Conservation (phyloP, 2,329 filamentous ascomycete genomes). For the Neonectria coccinea region DNA sequence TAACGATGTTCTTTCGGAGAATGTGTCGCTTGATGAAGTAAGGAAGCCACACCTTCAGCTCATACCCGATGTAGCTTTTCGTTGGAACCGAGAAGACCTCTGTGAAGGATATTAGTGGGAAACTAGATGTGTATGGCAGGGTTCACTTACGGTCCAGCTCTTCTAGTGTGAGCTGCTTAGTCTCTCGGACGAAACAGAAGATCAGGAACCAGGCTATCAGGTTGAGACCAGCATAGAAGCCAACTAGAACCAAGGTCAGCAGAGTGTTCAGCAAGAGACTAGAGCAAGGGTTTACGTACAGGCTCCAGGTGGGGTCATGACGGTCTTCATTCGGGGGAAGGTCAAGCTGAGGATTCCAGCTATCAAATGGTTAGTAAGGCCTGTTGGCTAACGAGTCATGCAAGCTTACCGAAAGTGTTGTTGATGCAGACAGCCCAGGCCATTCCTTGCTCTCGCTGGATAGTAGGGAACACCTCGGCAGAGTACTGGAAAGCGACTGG, state of each 20-base stretch:
- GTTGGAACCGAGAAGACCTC: slow-evolving; percentile 35
- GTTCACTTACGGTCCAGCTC: slow-evolving; percentile 45
- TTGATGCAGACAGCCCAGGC: slow-evolving; percentile 54
- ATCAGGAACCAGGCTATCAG: slow-evolving; percentile 58
- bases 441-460: slow-evolving; percentile 54
- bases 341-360: slow-evolving; percentile 47
- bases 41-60: slow-evolving; percentile 49
- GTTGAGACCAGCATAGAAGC: slow-evolving; percentile 60
- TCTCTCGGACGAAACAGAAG: slow-evolving; percentile 60
- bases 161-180: slow-evolving; percentile 59
- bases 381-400: background rate
- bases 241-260: slow-evolving; percentile 45
- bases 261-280: rapidly evolving
- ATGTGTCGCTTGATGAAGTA: slow-evolving; percentile 55
- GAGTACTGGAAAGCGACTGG: slow-evolving; percentile 55
- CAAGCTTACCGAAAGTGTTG: slow-evolving; percentile 45
- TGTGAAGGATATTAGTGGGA: slow-evolving; percentile 3
- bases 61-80: slow-evolving; percentile 48
- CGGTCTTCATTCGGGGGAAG: slow-evolving; percentile 48
- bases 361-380: slow-evolving; percentile 24
- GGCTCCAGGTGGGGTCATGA: slow-evolving; percentile 50
- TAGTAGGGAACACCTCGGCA: slow-evolving; percentile 53
- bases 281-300: slow-evolving; percentile 30
- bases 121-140: background rate
- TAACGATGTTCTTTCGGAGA: slow-evolving; percentile 48